phyloP scores from a whole-genome alignment of 306 rosid species.

The Quercus robur region DNA sequence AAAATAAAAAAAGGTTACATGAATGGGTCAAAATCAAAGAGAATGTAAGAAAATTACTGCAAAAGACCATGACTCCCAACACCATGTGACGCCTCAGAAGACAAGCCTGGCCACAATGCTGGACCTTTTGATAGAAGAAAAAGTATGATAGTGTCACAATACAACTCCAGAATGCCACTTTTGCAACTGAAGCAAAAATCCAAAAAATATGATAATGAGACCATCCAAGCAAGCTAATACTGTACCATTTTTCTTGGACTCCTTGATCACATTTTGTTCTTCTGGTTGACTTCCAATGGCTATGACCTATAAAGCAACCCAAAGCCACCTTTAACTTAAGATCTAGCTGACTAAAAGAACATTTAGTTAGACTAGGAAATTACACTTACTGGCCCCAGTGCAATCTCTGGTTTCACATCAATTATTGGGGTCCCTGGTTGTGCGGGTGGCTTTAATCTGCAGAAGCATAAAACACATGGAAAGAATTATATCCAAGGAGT shows the following conservation, averaged over 20 bases:
- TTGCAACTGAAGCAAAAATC: background rate
- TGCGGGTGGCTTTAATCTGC: conserved; percentile 33
- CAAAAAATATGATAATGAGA: background rate
- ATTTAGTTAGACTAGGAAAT: conserved; percentile 2
- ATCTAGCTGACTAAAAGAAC: background rate
- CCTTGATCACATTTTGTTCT: conserved; percentile 24
- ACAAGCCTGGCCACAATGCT: conserved; percentile 40
- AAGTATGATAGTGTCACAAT: background rate
- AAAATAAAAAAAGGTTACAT: background rate
- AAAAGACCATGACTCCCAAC: conserved; percentile 13
- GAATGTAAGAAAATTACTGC: conserved; percentile 16
- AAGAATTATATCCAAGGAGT: background rate
- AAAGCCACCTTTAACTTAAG: conserved; percentile 8
- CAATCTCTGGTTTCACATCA: conserved; percentile 32
- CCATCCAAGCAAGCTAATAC: background rate
- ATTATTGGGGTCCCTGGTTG: conserved; percentile 24
- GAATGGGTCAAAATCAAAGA: conserved; percentile 1
- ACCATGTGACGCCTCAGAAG: conserved; percentile 13
- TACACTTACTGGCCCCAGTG: conserved; percentile 34
- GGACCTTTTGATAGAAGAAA: conserved; percentile 25
- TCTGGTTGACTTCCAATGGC: conserved; percentile 25
- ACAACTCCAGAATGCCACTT: background rate
- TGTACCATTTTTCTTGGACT: conserved; percentile 42
- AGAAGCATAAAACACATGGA: conserved; percentile 8
- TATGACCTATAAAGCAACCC: conserved; percentile 31